Evolutionary conservation across 805 yeast species (phyloP), one percentile per base, ranked within the genome.

Genomic region (Saccharomyces jurei): DNA sequence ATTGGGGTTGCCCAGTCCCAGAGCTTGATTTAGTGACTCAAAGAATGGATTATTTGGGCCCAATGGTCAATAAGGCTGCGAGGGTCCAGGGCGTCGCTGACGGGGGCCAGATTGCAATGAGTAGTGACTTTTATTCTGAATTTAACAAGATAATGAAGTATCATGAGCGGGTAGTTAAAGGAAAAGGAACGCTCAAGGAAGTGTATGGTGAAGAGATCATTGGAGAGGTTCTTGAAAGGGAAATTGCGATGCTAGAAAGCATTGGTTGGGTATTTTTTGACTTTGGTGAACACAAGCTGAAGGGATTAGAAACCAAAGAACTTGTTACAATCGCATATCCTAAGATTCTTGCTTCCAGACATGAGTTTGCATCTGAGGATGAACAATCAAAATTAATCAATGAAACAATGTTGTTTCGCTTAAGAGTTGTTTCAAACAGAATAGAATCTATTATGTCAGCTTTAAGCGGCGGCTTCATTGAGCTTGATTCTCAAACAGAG

Each of bases 41-140:
- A 61, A 83, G 99, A 74, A 94, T 94, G 99, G 99, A 94, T 72
- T 94, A 94, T 71, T 87, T 94, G 63, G 99, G 99, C 0, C 99
- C 99, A 0, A 91, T 94, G 90, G 99, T 94, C 31, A 94, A 94
- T 65, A 79, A 96, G 51, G 89, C 99, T 0, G 85, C 98, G 1
- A 79, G 99, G 63, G 92, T 94, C 27, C 85, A 91, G 66, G 87
- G 96, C 6, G 87, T 89, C 51, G 99, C 99, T 0, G 96, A 89
- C 70, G 99, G 99, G 56, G 99, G 99, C n/a, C 97, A 92, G 70
- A 88, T 92, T 29, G 83, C 96, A 0, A 78, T 91, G 54, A 86
- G 96, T 63, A 78, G 83, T 6, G 97, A 92, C 69, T 88, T 89
- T 64, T 74, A 87, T 60, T 78, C 79, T 48, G 96, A 88, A 65